Base-by-base conservation (phyloP, 805 yeast species). In the Candida quercuum region DNA sequence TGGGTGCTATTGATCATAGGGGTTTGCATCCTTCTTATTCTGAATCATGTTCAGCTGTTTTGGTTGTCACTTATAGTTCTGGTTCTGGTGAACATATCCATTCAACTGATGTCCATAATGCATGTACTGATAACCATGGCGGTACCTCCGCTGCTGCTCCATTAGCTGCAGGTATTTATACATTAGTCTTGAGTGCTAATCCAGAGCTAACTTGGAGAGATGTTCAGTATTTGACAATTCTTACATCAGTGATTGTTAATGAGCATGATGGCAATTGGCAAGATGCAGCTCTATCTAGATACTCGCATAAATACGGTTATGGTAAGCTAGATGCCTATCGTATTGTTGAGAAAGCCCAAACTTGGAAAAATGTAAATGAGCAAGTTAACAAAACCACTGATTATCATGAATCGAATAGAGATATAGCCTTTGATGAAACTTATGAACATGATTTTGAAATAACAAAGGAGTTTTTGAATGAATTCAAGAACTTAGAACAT, bases 81-180 rank as follows among this genome's bases (percentile, higher is more conserved):
- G 97, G 97, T 1, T 78, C 89, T 3, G 85, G 86, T 25, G 95
- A 86, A 54, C 83, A 78, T 53, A 91, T 93, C 40, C 89, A 85
- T 54, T 85, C 98, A 6, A 84, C 96, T 2, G 95, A 86, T 56
- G 71, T 86, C 30, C 69, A 78, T 35, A 71, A 72, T 6, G 60
- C 65, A 47, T 93, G 99, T 60, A 66, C 94, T 2, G 71, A 71
- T 27, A 59, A 49, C 19, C 99, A 93, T 59, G 96, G 97, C 10
- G 99, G 99, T 16, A 93, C 99, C 0, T 91, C 98, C 17, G 99
- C 99, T 0, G 97, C 99, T 13, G 99, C 99, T 0, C 99, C 99
- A 0, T 69, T 93, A 39, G 98, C 97, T 0, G 97, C 98, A 0
- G 99, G 98, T n/a, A 72, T 93, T 1, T 87, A 85, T 57, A 76